Evolutionary conservation across 805 yeast genomes (phyloP), one percentile per base, ranked within the genome.

Genomic region (Danielozyma ontarioensis): DNA sequence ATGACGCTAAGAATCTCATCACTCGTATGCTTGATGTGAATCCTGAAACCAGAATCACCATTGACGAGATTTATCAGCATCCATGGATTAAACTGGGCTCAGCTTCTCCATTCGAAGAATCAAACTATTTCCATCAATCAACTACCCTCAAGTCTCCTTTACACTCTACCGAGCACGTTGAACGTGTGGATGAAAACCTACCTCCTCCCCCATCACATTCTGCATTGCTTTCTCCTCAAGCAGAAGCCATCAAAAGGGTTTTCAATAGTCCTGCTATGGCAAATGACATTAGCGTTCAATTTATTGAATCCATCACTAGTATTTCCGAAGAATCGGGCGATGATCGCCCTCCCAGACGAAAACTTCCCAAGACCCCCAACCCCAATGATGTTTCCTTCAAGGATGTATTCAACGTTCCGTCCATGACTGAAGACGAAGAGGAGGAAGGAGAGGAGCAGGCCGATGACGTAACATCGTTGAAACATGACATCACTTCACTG

Each of bases 1-100:
- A 53, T 25, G 86, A 78, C 24, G 89, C 88, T 17, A 84, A 83
- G 50, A 72, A 72, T 45, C 70, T 84, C 46, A 84, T 84, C 11
- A 58, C 72, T 3, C 77, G 74, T 46, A 66, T 84, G 55, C 63
- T 84, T 41, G 79, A 80, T 17, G 82, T 81, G 12, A 78, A 84
- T 52, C 89, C 93, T 1, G 64, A 65, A 10, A 71, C 70, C 33
- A 67, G 95, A 46, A 82, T 80, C 42, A 74, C 83, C 2, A 72
- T 83, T 28, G 80, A 79, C 30, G 80, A 83, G 40, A 64, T 84
- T 18, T 63, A 83, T 45, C 54, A 65, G 13, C 89, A 84, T 53
- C 87, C 88, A 10, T 84, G 95, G 95, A 42, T 62, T 7, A 50
- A 44, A 27, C 45, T n/a, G 22, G 15, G 8, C 15, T n/a, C 16